Base-by-base conservation (phyloP, 2,329 filamentous ascomycete genomes). In the Fusarium transvaalense region DNA sequence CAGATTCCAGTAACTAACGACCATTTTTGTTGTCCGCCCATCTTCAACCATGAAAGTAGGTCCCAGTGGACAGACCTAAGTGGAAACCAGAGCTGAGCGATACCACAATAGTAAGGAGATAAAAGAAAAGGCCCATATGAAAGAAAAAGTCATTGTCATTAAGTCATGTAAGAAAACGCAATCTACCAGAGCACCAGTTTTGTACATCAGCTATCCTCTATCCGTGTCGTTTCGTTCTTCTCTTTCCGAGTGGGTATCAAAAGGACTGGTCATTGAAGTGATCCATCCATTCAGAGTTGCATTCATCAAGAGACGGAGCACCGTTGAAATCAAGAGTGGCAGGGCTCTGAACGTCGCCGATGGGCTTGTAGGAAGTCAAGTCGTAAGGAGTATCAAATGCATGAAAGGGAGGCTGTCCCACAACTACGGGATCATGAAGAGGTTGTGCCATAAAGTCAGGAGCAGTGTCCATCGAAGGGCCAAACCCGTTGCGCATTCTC, bases 331-430 rank as follows among this genome's bases (percentile, higher is more conserved):
- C 72, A 23, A 75, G 61, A 48, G 68, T 27, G 34, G 50, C 60
- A 38, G 75, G 76, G 59, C 53, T 80, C 73, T 67, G 69, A 4
- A 69, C 51, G 17, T 77, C 78, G 60, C 58, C 55, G 13, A 50
- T 76, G 68, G 71, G 35, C n/a, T 73, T 72, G 56, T 79, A 82
- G 52, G 74, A 75, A 25, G 77, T 77, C 55, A 82, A 71, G 27
- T 82, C 78, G 59, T 80, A 83, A 10, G 79, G 76, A 21, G 77
- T 71, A 7, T 82, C 79, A 59, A 82, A 84, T 12, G 80, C 75
- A 38, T 81, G 78, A 60, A 80, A 82, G 19, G 78, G 78, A 4
- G 78, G 75, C 58, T 76, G 75, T 27, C 68, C 78, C 38, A 79
- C 74, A 17, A 59, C 57, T 6, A 74, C 63, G 34, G 75, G 75